A percentile compares a stretch with the other conserved stretches of the same genome.
phyloP scores from a whole-genome alignment of 2,329 filamentous ascomycete genomes.

The Claviceps cyperi region DNA sequence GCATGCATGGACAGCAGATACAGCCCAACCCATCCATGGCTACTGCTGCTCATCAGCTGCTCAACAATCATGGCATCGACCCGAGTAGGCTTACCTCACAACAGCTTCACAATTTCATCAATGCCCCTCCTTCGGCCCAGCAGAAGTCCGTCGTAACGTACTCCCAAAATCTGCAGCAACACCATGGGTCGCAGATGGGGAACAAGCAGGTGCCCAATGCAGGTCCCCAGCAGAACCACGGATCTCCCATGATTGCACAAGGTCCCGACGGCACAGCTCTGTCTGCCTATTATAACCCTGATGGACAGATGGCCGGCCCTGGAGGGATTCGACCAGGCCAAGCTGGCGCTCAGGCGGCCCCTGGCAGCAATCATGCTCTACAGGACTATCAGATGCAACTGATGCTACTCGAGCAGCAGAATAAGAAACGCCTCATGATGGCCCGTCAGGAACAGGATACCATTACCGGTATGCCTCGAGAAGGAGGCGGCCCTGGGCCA shows the following conservation, averaged over 20 bases:
- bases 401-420: slow-evolving; percentile 76
- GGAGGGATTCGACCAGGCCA: slow-evolving; percentile 43
- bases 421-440: slow-evolving; percentile 76
- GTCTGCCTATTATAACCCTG: slow-evolving; percentile 47
- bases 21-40: slow-evolving; percentile 34
- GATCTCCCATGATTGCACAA: slow-evolving; percentile 68
- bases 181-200: slow-evolving; percentile 68
- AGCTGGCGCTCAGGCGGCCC: slow-evolving; percentile 31
- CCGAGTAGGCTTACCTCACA: slow-evolving; percentile 56
- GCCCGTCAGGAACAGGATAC: slow-evolving; percentile 65
- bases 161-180: slow-evolving; percentile 68
- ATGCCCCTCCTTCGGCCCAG: slow-evolving; percentile 46
- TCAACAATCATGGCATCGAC: slow-evolving; percentile 59
- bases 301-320: slow-evolving; percentile 41
- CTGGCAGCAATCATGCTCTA: slow-evolving; percentile 58
- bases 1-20: slow-evolving; percentile 59
- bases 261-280: slow-evolving; percentile 50
- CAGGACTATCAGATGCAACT: slow-evolving; percentile 85
- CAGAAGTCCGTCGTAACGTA: slow-evolving; percentile 80
- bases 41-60: slow-evolving; percentile 42
- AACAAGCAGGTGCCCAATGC: slow-evolving; percentile 66
- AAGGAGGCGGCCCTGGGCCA: slow-evolving; percentile 31
- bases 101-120: slow-evolving; percentile 55
- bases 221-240: slow-evolving; percentile 57
- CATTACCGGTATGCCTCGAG: slow-evolving; percentile 33